Conservation (phyloP, 768 basidiomycete species). For the Hypsizygus marmoreus region DNA sequence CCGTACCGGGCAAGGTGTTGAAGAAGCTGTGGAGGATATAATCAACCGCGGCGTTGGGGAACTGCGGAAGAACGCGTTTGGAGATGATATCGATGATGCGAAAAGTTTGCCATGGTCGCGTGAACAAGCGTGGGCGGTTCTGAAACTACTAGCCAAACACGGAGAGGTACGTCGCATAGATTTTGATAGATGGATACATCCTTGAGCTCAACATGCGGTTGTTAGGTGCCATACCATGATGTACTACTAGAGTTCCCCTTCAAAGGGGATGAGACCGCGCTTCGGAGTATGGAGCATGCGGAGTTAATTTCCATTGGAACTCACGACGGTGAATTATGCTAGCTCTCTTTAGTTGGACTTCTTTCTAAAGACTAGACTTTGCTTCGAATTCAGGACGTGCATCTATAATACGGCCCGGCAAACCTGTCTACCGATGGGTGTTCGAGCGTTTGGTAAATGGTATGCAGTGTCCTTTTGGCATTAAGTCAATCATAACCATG, state of each 20-base stretch:
- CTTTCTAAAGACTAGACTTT: background rate
- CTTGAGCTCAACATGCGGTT: background rate
- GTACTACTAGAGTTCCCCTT: constrained; percentile 83
- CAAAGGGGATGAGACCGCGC: constrained; percentile 83
- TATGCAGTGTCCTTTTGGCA: constrained; percentile 33
- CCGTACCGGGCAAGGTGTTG: constrained; percentile 65
- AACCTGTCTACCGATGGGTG: constrained; percentile 84
- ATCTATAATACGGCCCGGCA: constrained; percentile 83
- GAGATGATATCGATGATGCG: constrained; percentile 88
- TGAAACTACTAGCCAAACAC: constrained; percentile 69
- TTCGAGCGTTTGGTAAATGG: constrained; percentile 83
- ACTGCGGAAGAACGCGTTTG: constrained; percentile 89
- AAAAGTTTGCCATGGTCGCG: constrained; percentile 81
- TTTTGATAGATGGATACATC: background rate
- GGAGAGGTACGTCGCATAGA: constrained; percentile 53
- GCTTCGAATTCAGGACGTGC: constrained; percentile 62
- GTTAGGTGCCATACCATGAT: constrained; percentile 79
- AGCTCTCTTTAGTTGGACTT: background rate
- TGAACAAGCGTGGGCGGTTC: constrained; percentile 85
- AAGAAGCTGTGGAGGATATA: constrained; percentile 90
- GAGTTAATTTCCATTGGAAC: constrained; percentile 85
- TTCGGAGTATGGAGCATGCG: constrained; percentile 86
- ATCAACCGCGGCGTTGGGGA: constrained; percentile 78
- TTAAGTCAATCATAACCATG: constrained; percentile 1
- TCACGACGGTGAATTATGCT: constrained; percentile 57